Base-by-base conservation (phyloP, 78 protist genomes). In the Dictyostelium brefeldianum region DNA sequence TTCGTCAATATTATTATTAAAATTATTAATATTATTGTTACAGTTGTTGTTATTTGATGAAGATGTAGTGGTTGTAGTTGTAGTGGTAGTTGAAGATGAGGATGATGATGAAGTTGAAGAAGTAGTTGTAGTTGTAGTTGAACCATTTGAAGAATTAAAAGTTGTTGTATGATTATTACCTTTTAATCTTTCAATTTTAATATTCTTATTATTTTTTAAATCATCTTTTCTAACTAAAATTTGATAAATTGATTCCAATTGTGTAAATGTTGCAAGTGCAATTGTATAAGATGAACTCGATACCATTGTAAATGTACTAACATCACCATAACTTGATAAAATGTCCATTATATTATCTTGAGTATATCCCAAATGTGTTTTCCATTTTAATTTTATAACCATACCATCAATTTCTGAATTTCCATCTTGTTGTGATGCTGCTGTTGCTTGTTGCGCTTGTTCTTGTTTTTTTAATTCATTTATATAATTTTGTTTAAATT, bases 321-420 rank as follows among this genome's bases (percentile, higher is more conserved):
- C 75, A 5, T 25, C 17, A 59, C 92, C 92, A 59, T 51, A 85
- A 20, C 74, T 53, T 3, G 83, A 47, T 12, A 85, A 50, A 36
- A 85, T 47, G 74, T 85, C 83, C 4, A 18, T 3, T 9, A 85
- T 12, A 10, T 27, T 4, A 54, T 85, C 92, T 59, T 74, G 41
- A 4, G 51, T 71, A 74, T 74, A 85, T 8, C 62, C 78, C 2
- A 85, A 29, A 20, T 75, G 74, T 0, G 36, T 11, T 27, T 15
- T 71, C 92, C 92, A 85, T 74, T 75, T 85, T 22, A 85, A 41
- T 73, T 15, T 36, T 2, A 85, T 43, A n/a, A 70, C 51, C 22
- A 31, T 57, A 62, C 70, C 27, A 25, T 62, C 70, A 5, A n/a
- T 10, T 5, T 75, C 25, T 15, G 22, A 36, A 11, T 43, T 50